Base-by-base conservation (phyloP, 75 land plant genomes). In the Cupressus sempervirens region DNA sequence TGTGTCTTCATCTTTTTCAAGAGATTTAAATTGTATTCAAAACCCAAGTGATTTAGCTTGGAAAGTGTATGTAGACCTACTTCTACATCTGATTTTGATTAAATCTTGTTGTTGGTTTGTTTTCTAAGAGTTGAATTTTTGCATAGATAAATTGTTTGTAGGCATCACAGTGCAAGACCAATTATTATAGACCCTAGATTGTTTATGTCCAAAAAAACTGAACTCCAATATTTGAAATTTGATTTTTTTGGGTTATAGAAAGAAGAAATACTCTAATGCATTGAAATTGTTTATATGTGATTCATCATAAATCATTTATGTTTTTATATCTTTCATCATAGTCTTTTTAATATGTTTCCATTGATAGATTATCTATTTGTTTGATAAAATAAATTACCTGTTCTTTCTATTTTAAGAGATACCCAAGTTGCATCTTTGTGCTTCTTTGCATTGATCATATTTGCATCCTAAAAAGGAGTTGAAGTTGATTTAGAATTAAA, bases 111-210 rank as follows among this genome's bases (percentile, higher is more conserved):
- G 4, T 84, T 82, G 14, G 87, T 38, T 38, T 45, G 29, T 32
- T 46, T 36, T 32, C n/a, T 45, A 40, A 32, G 70, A 83, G 76
- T 32, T 48, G 0, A 53, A 13, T 45, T 36, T 43, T 30, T 46
- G 53, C 43, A 43, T 45, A n/a, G 56, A 43, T 83, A 58, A 23
- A 35, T 54, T 18, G n/a, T 32, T 41, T 84, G 86, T 88, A 95
- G 97, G 84, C 81, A 82, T 4, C 90, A 91, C 79, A 86, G 98
- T 50, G 98, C 93, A 53, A 92, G 90, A 91, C 98, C 98, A 13
- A 84, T 96, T 84, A 94, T 96, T 23, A 83, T 96, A 56, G 98
- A 96, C 76, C 98, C 98, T 38, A 96, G 96, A 26, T 92, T 96
- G 29, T 94, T 94, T 82, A 54, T 68, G 90, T 48, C 30, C 34